Conservation (phyloP, 495 filamentous ascomycete genomes). For the Friedmanniomyces simplex region DNA sequence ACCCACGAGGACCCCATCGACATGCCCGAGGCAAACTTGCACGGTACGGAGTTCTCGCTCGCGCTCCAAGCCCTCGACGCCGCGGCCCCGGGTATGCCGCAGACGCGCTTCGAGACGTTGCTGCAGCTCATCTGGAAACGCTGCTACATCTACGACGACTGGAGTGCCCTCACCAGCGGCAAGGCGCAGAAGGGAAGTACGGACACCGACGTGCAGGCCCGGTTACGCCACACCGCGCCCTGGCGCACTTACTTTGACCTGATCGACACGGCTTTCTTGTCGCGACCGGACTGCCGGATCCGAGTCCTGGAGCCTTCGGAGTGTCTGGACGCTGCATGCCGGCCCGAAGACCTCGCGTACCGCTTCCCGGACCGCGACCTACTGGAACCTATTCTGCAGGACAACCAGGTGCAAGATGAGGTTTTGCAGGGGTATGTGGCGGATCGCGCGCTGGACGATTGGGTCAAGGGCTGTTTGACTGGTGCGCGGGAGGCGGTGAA, state of each 20-base stretch:
- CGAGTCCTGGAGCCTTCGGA: conserved; percentile 22
- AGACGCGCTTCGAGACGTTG: conserved; percentile 43
- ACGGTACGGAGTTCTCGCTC: conserved; percentile 46
- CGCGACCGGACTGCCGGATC: neutral
- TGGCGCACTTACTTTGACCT: conserved; percentile 44
- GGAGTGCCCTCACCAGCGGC: conserved; percentile 49
- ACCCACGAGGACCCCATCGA: conserved; percentile 8
- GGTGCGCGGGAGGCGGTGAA: conserved; percentile 16
- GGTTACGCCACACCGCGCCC: conserved; percentile 37
- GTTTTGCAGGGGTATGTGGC: conserved; percentile 21
- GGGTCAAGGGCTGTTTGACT: conserved; percentile 22
- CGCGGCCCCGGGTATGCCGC: conserved; percentile 38
- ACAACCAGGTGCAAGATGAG: conserved; percentile 31
- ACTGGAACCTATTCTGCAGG: conserved; percentile 24
- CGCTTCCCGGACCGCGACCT: conserved; percentile 24
- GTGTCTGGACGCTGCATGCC: conserved; percentile 25
- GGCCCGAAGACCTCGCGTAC: conserved; percentile 19
- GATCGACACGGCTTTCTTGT: conserved; percentile 27
- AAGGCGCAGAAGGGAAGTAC: conserved; percentile 33
- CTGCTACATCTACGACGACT: conserved; percentile 68
- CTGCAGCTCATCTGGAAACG: conserved; percentile 76
- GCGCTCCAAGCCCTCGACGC: conserved; percentile 54
- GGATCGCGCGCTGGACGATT: conserved; percentile 27
- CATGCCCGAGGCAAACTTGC: conserved; percentile 27
- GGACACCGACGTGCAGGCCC: conserved; percentile 37